These are phyloP conservation scores for Comarum palustre DNA, from an alignment of 306 rosid species.

Conservation along the genomic window DNA sequence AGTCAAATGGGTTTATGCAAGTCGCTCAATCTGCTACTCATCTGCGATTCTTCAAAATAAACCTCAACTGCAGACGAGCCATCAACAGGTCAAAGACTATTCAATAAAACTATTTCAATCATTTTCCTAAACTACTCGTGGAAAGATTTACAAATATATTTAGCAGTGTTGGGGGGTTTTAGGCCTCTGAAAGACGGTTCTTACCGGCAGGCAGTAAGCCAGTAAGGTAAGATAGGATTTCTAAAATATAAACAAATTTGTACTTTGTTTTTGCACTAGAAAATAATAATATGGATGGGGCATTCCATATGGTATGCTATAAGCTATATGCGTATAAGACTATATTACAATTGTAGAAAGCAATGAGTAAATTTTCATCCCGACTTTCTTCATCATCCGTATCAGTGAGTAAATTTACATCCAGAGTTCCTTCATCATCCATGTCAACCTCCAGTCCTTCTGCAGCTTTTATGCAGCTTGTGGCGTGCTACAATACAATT, in stretches of 20 bases:
- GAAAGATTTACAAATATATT: too few relatives aligned
- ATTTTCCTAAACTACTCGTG: too few relatives aligned
- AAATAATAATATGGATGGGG: background rate
- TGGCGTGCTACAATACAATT: slow-evolving; percentile 20
- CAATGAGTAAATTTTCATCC: slow-evolving; percentile 21
- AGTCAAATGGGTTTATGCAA: background rate
- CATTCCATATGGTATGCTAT: slow-evolving; percentile 16
- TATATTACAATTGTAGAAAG: slow-evolving; percentile 16
- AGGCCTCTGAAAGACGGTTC: too few relatives aligned
- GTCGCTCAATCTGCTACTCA: background rate
- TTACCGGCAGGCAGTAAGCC: too few relatives aligned
- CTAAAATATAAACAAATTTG: background rate
- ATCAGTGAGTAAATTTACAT: slow-evolving; percentile 23
- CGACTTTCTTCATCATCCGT: slow-evolving; percentile 55
- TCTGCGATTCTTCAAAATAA: background rate
- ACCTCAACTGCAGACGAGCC: background rate
- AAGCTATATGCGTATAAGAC: background rate
- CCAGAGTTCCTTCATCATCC: slow-evolving; percentile 49
- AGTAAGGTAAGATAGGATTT: too few relatives aligned
- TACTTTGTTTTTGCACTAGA: background rate
- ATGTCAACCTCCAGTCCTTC: slow-evolving; percentile 92
- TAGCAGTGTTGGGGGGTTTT: too few relatives aligned
- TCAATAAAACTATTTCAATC: background rate
- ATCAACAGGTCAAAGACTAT: background rate
- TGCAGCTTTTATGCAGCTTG: slow-evolving; percentile 79